phyloP scores from a whole-genome alignment of 2,329 filamentous ascomycete species.

The Parascedosporium putredinis region DNA sequence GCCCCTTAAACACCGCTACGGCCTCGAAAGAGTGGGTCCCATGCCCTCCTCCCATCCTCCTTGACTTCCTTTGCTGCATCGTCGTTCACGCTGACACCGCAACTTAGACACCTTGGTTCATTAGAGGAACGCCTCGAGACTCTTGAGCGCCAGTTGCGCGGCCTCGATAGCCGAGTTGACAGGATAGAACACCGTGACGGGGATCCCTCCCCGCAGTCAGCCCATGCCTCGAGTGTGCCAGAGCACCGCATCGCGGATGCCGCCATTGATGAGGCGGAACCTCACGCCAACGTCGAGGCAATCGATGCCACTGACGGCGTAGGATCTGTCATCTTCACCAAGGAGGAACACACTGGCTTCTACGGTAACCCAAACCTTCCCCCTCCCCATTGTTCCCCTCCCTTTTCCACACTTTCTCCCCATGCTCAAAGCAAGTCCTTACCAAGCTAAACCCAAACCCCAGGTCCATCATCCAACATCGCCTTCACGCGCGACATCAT shows the following conservation, averaged over 20 bases:
- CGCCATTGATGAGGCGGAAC: background rate
- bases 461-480: slow-evolving; percentile 6
- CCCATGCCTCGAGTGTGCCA: background rate
- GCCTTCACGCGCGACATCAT: slow-evolving; percentile 4
- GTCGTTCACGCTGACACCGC: too few relatives aligned
- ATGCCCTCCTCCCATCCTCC: too few relatives aligned
- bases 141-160: background rate
- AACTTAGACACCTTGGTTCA: slow-evolving; percentile 1
- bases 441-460: too few relatives aligned
- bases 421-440: too few relatives aligned
- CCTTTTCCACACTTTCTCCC: too few relatives aligned
- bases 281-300: background rate
- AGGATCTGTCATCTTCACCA: background rate
- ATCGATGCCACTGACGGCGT: slow-evolving; percentile 5
- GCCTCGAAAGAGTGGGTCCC: background rate
- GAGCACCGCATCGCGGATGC: background rate
- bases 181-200: background rate
- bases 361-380: background rate
- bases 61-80: too few relatives aligned
- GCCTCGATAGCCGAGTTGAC: background rate
- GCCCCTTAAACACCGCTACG: slow-evolving; percentile 3
- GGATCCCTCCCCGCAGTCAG: background rate
- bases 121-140: background rate
- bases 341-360: slow-evolving; percentile 4
- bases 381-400: background rate